Base-by-base conservation (phyloP, 139 green algal species). In the Tetraselmis chui region DNA sequence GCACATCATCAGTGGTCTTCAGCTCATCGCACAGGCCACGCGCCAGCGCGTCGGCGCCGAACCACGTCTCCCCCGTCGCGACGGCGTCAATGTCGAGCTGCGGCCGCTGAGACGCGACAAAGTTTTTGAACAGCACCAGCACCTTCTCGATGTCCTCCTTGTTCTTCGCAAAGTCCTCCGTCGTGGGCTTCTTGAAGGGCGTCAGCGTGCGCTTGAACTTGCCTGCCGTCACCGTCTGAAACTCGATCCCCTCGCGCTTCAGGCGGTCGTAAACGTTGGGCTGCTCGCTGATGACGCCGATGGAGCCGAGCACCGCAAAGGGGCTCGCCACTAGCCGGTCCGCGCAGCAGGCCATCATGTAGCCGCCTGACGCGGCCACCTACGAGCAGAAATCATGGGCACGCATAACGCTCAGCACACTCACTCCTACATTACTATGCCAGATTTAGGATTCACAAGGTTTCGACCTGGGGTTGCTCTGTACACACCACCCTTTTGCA, bases 151-250 rank as follows among this genome's bases (percentile, higher is more conserved):
- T 79, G 77, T 86, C 82, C 30, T 77, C 59, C 58, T 78, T 86
- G 31, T 26, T 77, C 77, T 86, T 86, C 2, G 75, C 58, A 2
- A 86, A 74, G 78, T 86, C 82, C 58, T 80, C 82, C 77, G 82
- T 79, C n/a, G 58, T 80, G 58, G 76, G 30, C 67, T 86, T 86
- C 82, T 86, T 86, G 26, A 75, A 76, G 22, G 82, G 82, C 28
- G 82, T 86, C 28, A 86, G 74, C 28, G 82, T 86, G 2, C 82
- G 82, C 82, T 86, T 86, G 74, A 77, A 86, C 75, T 83, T 86
- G 0, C 82, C 82, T 23, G 82, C 82, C 1, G 82, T 86, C 2
- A 86, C 58, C 27, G 82, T 86, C 59, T 79, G 45, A 59, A 86
- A 86, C 59, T 86, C 82, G 11, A 86, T 80, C 1, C 82, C 82